Conservation (phyloP, 306 rosid genomes). For the Comarum palustre region DNA sequence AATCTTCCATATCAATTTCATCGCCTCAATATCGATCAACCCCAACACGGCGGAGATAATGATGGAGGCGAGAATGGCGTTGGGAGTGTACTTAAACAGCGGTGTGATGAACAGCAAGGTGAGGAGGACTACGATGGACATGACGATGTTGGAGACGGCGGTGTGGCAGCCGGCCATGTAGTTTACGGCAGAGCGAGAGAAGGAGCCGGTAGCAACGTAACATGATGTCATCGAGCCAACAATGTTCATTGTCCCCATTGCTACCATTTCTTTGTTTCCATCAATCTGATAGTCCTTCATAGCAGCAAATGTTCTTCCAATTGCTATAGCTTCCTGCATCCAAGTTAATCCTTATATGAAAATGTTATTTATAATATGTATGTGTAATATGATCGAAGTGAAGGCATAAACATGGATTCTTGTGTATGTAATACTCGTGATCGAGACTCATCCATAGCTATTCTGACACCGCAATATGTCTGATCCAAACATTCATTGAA, state of each 20-base stretch:
- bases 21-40: slow-evolving; percentile 53
- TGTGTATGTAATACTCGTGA: too few relatives aligned
- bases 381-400: too few relatives aligned
- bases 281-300: slow-evolving; percentile 70
- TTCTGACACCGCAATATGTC: too few relatives aligned
- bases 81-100: slow-evolving; percentile 78
- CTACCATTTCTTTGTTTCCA: slow-evolving; percentile 95
- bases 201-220: slow-evolving; percentile 81
- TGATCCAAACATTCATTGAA: too few relatives aligned
- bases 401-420: too few relatives aligned
- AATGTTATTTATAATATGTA: too few relatives aligned
- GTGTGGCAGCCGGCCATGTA: slow-evolving; percentile 81
- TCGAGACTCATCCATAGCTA: too few relatives aligned
- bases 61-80: slow-evolving; percentile 78
- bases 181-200: slow-evolving; percentile 88
- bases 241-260: slow-evolving; percentile 81
- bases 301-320: slow-evolving; percentile 89
- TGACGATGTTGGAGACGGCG: slow-evolving; percentile 77
- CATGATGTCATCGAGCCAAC: slow-evolving; percentile 84
- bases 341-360: too few relatives aligned
- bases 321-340: slow-evolving; percentile 80
- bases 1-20: slow-evolving; percentile 59
- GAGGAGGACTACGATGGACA: slow-evolving; percentile 60
- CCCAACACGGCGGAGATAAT: slow-evolving; percentile 58
- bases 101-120: slow-evolving; percentile 64